Base-by-base conservation (phyloP, 805 yeast species). In the Wickerhamomyces chaumierensis region DNA sequence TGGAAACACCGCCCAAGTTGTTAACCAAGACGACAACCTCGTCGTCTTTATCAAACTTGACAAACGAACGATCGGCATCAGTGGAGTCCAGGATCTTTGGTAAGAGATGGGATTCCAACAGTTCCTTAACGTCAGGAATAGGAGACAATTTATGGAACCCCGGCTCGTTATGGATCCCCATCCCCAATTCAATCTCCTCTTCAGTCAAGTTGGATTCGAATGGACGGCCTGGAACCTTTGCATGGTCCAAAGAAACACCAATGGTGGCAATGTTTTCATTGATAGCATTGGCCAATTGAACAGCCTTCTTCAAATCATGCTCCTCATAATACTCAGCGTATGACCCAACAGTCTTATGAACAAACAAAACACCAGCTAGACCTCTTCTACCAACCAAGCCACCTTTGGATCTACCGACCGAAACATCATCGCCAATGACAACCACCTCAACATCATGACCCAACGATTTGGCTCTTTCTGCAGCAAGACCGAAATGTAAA, bases 131-230 rank as follows among this genome's bases (percentile, higher is more conserved):
- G 1, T 73, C 56, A 19, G 96, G 96, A 48, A 88, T 74, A 38
- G 69, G 68, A 15, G 62, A 61, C 18, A 67, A 46, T 14, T 60
- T 51, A 51, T 71, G 66, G 41, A 78, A 78, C 44, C 96, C 96
- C 1, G 95, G 92, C 57, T 88, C 97, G 52, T 88, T 88, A 60
- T 88, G 97, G 43, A 88, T 88, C 34, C 97, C 97, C 78, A 88
- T 80, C 20, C 97, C 97, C 42, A 88, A 69, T 58, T 88, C 97
- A 55, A 82, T 80, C 58, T 83, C 85, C 41, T 76, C 65, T 4
- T 59, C 68, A 20, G 61, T 69, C 44, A 85, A 69, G 39, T 61
- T 56, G 25, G 67, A 63, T 51, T 72, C 80, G 39, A 67, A 69
- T 40, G 68, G 71, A 49, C 83, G 73, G 5, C 94, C 94, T 4